Base-by-base conservation (phyloP, 148 eudicot genomes). In the Fagopyrum homotropicum region DNA sequence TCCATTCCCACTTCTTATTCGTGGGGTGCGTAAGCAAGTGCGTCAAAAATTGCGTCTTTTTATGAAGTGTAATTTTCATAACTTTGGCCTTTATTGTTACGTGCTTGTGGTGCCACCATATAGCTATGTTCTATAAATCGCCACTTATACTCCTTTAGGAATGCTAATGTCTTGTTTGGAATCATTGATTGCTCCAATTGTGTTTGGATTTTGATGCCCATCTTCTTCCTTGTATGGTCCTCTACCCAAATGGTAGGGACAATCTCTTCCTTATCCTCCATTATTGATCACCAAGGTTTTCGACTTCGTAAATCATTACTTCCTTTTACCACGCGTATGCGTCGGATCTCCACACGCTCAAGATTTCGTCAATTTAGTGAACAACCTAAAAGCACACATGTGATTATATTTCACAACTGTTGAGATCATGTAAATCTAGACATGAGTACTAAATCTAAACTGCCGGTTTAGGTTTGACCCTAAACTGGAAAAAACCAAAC, bases 41-140 rank as follows among this genome's bases (percentile, higher is more conserved):
- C 55, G 55, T 72, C 55, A 72, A 16, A 30, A 15, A 15, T 19
- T 45, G 73, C 29, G 52, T 45, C 73, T 70, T 70, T 51, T 70
- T 69, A 4, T 45, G 51, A 45, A 70, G 69, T 4, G 35, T 63
- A 66, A 9, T 46, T 14, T 40, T 35, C 47, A 66, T 14, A 66
- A 4, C 7, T 66, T 66, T 45, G 47, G 46, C 30, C 9, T 35
- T 66, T 40, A 66, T 66, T 66, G 47, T 63, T 3, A 26, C 61
- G 9, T 60, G 22, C 66, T 60, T 26, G 19, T 22, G 9, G 9
- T 26, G 22, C 66, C 66, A 60, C 40, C 26, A 22, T 22, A 22
- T 22, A 22, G 26, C 26, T 22, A 22, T 22, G 26, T 22, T 22
- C 26, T 22, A 22, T 22, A 22, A n/a, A 52, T 8, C 22, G 6